A percentile compares a stretch with the other conserved stretches of the same genome.
These are phyloP conservation scores for Discostella stelligeroides DNA, from an alignment of 108 stramenopile genomes.

Conservation along the genomic window DNA sequence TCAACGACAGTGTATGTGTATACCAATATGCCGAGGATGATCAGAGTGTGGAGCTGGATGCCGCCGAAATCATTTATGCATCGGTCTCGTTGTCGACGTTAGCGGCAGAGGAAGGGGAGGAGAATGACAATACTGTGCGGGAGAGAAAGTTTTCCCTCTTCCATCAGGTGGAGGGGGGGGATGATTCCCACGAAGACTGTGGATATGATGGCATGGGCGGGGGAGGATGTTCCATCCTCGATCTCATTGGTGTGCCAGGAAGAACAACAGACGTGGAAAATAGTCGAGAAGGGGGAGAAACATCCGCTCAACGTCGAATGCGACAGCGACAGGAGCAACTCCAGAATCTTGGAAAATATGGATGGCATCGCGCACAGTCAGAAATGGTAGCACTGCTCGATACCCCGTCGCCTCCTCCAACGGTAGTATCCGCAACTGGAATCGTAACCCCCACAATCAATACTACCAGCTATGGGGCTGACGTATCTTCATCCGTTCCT, in stretches of 20 bases:
- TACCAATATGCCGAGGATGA: too few species aligned
- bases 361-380: constrained; percentile 34
- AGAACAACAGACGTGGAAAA: not conserved
- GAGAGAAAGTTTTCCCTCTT: not conserved
- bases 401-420: not conserved
- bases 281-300: not conserved
- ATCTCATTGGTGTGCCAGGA: constrained; percentile 6
- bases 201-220: not conserved
- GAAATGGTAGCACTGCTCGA: constrained; percentile 4
- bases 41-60: too few species aligned
- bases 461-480: not conserved
- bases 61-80: too few species aligned
- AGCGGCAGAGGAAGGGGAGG: too few species aligned
- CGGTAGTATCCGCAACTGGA: not conserved
- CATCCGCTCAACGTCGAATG: not conserved
- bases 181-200: not conserved
- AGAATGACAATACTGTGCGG: too few species aligned
- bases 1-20: too few species aligned
- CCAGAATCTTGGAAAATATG: constrained; percentile 25
- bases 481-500: constrained; percentile 7
- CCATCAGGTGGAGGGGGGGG: constrained; percentile 1
- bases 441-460: constrained; percentile 3
- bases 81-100: too few species aligned
- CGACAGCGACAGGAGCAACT: not conserved
- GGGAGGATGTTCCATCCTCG: not conserved